A percentile compares a stretch with the other conserved stretches of the same genome.
Conservation (phyloP, 306 rosid genomes). For the Lagenaria siceraria region DNA sequence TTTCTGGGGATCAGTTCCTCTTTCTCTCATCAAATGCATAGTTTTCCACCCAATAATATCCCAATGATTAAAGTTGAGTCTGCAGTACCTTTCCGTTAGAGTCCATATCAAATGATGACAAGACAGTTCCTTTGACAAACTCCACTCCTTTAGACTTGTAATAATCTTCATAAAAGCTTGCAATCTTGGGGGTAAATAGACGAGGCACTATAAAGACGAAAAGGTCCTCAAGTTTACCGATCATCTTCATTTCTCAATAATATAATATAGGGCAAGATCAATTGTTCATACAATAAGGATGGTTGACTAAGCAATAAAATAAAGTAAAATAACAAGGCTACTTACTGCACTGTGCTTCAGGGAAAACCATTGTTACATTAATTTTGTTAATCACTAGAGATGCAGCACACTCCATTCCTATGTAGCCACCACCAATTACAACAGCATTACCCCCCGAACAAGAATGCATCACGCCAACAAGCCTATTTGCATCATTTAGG, state of each 20-base stretch:
- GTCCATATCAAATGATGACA: slow-evolving; percentile 78
- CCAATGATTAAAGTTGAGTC: background rate
- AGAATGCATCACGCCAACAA: slow-evolving; percentile 49
- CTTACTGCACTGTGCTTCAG: slow-evolving; percentile 98
- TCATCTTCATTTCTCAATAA: background rate
- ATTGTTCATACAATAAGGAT: background rate
- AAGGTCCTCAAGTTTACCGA: background rate
- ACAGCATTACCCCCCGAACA: slow-evolving; percentile 76
- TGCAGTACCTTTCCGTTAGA: slow-evolving; percentile 52
- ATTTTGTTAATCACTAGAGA: slow-evolving; percentile 86
- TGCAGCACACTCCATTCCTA: slow-evolving; percentile 98
- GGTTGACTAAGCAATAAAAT: background rate
- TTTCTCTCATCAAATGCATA: background rate
- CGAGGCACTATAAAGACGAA: slow-evolving; percentile 72
- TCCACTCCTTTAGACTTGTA: slow-evolving; percentile 74
- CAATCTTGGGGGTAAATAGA: slow-evolving; percentile 79
- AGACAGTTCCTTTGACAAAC: slow-evolving; percentile 77
- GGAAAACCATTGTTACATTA: slow-evolving; percentile 88
- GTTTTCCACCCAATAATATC: background rate
- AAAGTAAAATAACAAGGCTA: slow-evolving; percentile 2
- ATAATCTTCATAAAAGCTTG: slow-evolving; percentile 77
- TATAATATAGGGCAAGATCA: background rate
- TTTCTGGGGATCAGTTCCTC: background rate
- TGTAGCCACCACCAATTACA: slow-evolving; percentile 95
- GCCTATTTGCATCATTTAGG: slow-evolving; percentile 71